These are phyloP conservation scores for Escovopsis sp. DNA, from an alignment of 2,329 filamentous ascomycete species.

Conservation along the genomic window DNA sequence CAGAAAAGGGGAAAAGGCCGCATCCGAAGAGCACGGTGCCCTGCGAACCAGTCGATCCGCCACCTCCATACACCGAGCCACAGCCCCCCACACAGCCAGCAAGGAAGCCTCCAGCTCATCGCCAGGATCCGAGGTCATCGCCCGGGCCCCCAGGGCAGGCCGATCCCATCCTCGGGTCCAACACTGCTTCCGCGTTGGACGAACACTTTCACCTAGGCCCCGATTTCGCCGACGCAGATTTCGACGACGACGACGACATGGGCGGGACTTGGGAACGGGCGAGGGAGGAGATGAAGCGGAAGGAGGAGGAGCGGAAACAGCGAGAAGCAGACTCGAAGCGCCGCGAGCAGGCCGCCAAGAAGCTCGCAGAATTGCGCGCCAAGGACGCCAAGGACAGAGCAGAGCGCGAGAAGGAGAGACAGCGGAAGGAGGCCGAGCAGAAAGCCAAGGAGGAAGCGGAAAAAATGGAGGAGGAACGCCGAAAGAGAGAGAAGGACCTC, in stretches of 20 bases:
- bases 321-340: conserved; percentile 47
- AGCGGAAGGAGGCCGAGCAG: conserved; percentile 23
- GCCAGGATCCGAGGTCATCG: background rate
- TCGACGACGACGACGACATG: background rate
- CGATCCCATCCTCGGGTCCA: background rate
- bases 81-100: background rate
- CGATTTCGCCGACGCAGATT: background rate
- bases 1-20: conserved; percentile 1
- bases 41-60: conserved; percentile 2
- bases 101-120: background rate
- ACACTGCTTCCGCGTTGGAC: background rate
- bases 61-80: background rate
- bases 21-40: conserved; percentile 7
- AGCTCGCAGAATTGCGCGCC: conserved; percentile 39
- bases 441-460: conserved; percentile 22
- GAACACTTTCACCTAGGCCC: background rate
- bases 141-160: background rate
- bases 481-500: conserved; percentile 16
- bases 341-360: conserved; percentile 38
- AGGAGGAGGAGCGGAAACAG: conserved; percentile 48
- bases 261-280: conserved; percentile 49
- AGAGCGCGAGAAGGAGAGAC: conserved; percentile 26
- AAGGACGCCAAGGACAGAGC: conserved; percentile 36
- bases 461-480: conserved; percentile 14
- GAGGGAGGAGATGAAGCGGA: conserved; percentile 48